Evolutionary conservation across 148 eudicot species (phyloP), one percentile per base, ranked within the genome.

Genomic region (Fagopyrum homotropicum): DNA sequence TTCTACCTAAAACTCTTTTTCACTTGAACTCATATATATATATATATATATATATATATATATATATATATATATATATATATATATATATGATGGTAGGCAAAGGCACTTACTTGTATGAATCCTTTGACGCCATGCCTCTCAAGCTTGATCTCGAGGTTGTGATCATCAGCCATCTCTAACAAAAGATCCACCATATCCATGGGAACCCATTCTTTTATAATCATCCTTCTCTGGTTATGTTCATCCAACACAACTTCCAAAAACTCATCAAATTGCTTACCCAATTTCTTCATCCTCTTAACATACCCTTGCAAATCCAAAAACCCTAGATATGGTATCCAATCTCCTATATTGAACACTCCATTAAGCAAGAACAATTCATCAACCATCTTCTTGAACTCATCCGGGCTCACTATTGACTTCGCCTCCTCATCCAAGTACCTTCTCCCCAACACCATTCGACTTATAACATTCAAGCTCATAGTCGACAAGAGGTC

Each of bases 291-390:
- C 85, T 95, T 95, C 99, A 95, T 95, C 83, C 97, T 92, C 85
- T 89, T 92, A 35, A 88, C 88, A 79, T 92, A 95, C 48, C 99
- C 99, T 74, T 95, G 97, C 79, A 95, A 78, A 78, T 95, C 99
- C 77, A 95, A 19, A 63, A 83, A 89, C 59, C 81, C 86, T 3
- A 95, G 6, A 76, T 85, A 89, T 4, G 97, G 91, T 1, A 95
- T 90, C 80, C 82, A 85, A 81, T 95, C 99, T 2, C 99, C 99
- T 1, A 92, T 81, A 52, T 95, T 92, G 0, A 95, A 35, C 30
- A 95, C 99, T 0, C 99, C 99, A 61, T 95, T 95, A 16, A 95
- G 59, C 81, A 90, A 78, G 61, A 95, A 90, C 80, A 90, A 78
- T 80, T 95, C 99, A 69, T 95, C 99, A 8, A 95, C 56, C 99